Base-by-base conservation (phyloP, 495 filamentous ascomycete species). In the Penicillium pulvis region DNA sequence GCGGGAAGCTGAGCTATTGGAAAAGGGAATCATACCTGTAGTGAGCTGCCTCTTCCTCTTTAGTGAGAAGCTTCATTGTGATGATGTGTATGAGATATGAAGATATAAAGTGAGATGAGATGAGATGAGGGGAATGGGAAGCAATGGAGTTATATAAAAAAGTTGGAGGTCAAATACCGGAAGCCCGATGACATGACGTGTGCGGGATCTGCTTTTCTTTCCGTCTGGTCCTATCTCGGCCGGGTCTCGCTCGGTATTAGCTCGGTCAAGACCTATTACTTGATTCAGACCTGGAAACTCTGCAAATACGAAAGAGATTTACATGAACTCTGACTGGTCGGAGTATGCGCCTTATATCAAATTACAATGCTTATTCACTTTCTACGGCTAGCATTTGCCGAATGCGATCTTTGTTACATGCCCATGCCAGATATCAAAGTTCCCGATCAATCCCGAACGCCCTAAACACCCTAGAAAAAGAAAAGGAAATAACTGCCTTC, bases 1-100 rank as follows among this genome's bases (percentile, higher is more conserved):
- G n/a, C 43, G 39, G 24, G 46, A 48, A 47, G 53, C 49, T 3
- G 17, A 36, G 28, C 2, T 16, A 26, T 47, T 44, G 56, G 8
- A 39, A 42, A 35, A 0, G 9, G 49, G 46, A 14, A 47, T 44
- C 70, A 12, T 81, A 88, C 85, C 77, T 68, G 74, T 88, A 87
- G 72, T 85, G 83, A 44, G 75, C 80, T 51, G 76, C 68, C 78
- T 96, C 92, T 80, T 97, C 91, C 85, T 96, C 92, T 68, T 92
- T 92, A 51, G 90, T 93, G 69, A 98, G 83, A 65, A 98, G 76
- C 86, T 97, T 98, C 93, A 98, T 98, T 43, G 53, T 83, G 68
- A 56, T 59, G 23, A 44, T 51, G 26, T 53, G 56, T 63, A 45
- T 60, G 55, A 43, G 30, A 51, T 48, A 17, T 30, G 46, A 24